Base-by-base conservation (phyloP, 179 eudicot species). In the Patellifolia procumbens region DNA sequence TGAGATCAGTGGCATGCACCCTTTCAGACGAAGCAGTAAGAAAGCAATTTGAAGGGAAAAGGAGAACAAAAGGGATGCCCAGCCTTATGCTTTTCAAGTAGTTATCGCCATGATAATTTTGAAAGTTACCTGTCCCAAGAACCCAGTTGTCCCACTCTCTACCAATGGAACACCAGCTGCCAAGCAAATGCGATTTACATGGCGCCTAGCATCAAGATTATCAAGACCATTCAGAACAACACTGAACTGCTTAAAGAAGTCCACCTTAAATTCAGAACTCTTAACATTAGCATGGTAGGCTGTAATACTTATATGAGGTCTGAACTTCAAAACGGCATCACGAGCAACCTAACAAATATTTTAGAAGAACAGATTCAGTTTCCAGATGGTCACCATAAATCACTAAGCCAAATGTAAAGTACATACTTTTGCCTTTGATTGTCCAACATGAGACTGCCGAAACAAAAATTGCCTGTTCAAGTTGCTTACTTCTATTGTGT, bases 131-230 rank as follows among this genome's bases (percentile, higher is more conserved):
- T 94, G 98, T 37, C 98, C 98, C 70, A 94, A 85, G 85, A 94
- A 94, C 22, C 98, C 98, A 51, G 98, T 92, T 42, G 97, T 94
- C 55, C 98, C 98, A 81, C 98, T 94, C 85, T 94, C 97, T 61
- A 94, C 87, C 83, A 94, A 76, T 26, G 98, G 97, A 39, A 91
- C 87, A 79, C 85, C 93, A 72, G 92, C 94, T 37, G 97, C 98
- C 86, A 94, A 87, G 85, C 98, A 91, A 46, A 94, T 90, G 79
- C 98, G 97, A 56, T 94, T 94, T 26, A 94, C 98, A 85, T 92
- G 97, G 24, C 97, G 92, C 84, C 98, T 88, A 13, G 98, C 98
- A 82, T 92, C 97, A 68, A 94, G 81, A 88, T 94, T 92, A 85
- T 94, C 98, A 52, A 94, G 98, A 62, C 98, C 98, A 83, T 94